phyloP scores from a whole-genome alignment of 768 basidiomycete genomes.

The Galerina marginata region DNA sequence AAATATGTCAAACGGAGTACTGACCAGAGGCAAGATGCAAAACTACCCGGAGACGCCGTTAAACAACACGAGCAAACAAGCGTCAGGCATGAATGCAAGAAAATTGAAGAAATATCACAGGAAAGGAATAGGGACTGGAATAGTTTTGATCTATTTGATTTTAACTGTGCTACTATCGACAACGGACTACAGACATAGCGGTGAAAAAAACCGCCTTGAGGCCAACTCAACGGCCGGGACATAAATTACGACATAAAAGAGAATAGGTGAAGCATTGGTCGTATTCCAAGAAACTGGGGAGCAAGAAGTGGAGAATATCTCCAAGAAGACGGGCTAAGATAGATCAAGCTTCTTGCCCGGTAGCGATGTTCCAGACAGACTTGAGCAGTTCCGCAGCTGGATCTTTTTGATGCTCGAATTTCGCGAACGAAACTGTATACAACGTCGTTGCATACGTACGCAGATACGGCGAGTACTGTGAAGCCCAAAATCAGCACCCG shows the following conservation, averaged over 20 bases:
- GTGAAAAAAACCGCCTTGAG: too few species aligned
- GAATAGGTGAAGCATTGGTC: slow-evolving; percentile 1
- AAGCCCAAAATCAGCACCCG: not conserved
- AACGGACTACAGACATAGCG: too few species aligned
- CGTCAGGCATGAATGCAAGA: not conserved
- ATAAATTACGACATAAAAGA: not conserved
- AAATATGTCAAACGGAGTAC: not conserved
- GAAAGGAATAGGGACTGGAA: not conserved
- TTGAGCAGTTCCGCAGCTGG: slow-evolving; percentile 63
- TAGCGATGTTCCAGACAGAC: slow-evolving; percentile 74
- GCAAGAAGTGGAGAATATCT: not conserved
- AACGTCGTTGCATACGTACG: slow-evolving; percentile 77
- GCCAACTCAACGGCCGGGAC: too few species aligned
- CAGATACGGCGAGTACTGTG: slow-evolving; percentile 80
- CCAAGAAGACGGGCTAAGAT: not conserved
- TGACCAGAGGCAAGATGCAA: not conserved
- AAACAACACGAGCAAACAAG: slow-evolving; percentile 5
- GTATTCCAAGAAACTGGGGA: not conserved
- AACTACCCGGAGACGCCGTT: not conserved
- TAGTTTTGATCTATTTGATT: too few species aligned
- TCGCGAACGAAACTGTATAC: slow-evolving; percentile 68
- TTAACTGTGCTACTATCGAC: too few species aligned
- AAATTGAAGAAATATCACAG: too few species aligned
- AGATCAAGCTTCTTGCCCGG: slow-evolving; percentile 53
- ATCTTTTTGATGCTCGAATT: slow-evolving; percentile 62